A percentile compares a stretch with the other conserved stretches of the same genome.
These are phyloP conservation scores for Cucumis hystrix DNA, from an alignment of 306 rosid species.

Conservation along the genomic window DNA sequence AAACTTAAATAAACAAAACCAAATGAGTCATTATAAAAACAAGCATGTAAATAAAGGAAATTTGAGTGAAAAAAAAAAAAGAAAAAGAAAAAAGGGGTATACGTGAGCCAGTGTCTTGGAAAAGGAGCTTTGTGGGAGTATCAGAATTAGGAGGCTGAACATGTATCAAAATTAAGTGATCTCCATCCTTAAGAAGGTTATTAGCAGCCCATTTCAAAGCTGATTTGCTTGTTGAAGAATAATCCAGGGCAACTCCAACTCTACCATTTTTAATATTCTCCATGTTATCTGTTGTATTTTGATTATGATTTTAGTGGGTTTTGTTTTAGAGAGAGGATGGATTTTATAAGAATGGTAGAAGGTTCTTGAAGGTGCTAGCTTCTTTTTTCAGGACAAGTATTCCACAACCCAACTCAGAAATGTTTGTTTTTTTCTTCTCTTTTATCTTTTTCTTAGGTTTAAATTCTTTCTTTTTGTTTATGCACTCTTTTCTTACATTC, in stretches of 20 bases:
- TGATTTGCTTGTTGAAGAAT: conserved; percentile 52
- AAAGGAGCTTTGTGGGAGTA: conserved; percentile 52
- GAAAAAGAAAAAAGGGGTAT: not conserved
- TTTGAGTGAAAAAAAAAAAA: not conserved
- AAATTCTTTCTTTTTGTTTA: not conserved
- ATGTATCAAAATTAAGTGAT: conserved; percentile 44
- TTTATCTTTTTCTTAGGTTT: not conserved
- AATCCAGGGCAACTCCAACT: conserved; percentile 66
- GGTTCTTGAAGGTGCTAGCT: not conserved
- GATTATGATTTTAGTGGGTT: not conserved
- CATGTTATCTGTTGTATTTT: not conserved
- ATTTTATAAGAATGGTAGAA: not conserved
- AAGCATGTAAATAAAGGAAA: conserved; percentile 26
- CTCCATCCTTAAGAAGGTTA: conserved; percentile 36
- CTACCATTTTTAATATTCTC: not conserved
- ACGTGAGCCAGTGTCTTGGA: conserved; percentile 19
- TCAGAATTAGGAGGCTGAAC: conserved; percentile 46
- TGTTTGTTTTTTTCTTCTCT: not conserved
- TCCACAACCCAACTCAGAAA: not conserved
- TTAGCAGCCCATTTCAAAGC: conserved; percentile 57
- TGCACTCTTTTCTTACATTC: too few species aligned
- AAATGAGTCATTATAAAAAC: not conserved
- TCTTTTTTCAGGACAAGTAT: not conserved
- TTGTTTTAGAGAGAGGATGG: not conserved
- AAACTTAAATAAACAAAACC: not conserved